Conservation (phyloP, 805 yeast genomes). For the Saccharomycopsis babjevae region DNA sequence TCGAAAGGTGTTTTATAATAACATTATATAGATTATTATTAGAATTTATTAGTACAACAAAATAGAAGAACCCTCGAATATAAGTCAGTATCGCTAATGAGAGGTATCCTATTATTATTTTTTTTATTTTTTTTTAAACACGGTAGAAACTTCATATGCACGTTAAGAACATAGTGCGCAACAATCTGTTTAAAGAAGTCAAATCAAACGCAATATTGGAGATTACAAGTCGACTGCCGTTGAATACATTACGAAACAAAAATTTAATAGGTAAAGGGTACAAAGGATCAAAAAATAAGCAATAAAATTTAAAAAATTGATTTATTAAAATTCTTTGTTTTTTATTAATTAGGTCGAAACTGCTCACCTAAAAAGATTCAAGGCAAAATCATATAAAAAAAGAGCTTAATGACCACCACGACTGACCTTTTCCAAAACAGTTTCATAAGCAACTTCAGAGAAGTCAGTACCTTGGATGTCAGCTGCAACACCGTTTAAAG, state of each 20-base stretch:
- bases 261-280: too few relatives aligned
- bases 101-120: background rate
- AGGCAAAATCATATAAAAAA: background rate
- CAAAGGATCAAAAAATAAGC: background rate
- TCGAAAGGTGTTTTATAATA: too few relatives aligned
- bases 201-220: too few relatives aligned
- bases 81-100: background rate
- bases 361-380: background rate
- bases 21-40: too few relatives aligned
- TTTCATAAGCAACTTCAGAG: conserved; percentile 91
- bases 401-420: conserved; percentile 41
- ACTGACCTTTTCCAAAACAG: conserved; percentile 82
- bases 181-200: too few relatives aligned
- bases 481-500: conserved; percentile 86
- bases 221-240: too few relatives aligned
- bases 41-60: too few relatives aligned
- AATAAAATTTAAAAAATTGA: background rate
- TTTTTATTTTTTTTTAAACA: background rate
- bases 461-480: conserved; percentile 98
- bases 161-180: background rate
- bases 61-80: too few relatives aligned
- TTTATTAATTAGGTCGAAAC: background rate
- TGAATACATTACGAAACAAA: too few relatives aligned
- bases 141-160: background rate
- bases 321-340: background rate